phyloP scores from a whole-genome alignment of 2,329 filamentous ascomycete genomes.

The Bertia moriformis region DNA sequence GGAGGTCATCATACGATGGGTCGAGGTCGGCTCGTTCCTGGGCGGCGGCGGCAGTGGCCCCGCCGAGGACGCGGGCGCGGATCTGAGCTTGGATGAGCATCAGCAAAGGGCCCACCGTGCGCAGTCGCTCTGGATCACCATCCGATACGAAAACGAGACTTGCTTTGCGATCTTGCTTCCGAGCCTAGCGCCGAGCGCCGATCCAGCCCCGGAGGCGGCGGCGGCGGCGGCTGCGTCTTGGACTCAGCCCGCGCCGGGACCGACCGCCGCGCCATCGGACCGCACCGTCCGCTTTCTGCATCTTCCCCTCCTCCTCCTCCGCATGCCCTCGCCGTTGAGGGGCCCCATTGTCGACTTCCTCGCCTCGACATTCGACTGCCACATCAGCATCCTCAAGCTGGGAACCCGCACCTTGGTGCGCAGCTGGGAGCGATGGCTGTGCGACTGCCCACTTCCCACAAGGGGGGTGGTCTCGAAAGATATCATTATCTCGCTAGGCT shows the following conservation, averaged over 20 bases:
- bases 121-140: slow-evolving; percentile 23
- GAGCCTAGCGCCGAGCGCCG: slow-evolving; percentile 5
- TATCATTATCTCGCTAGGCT: slow-evolving; percentile 33
- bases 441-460: slow-evolving; percentile 17
- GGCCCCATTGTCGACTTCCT: slow-evolving; percentile 33
- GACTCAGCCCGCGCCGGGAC: slow-evolving; percentile 6
- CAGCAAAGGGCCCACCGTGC: too few species aligned
- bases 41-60: slow-evolving; percentile 3
- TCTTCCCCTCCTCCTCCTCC: slow-evolving; percentile 35
- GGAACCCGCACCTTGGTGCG: slow-evolving; percentile 32
- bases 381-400: slow-evolving; percentile 31
- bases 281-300: slow-evolving; percentile 22
- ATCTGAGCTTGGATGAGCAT: neutral
- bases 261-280: slow-evolving; percentile 4
- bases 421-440: slow-evolving; percentile 36
- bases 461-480: slow-evolving; percentile 24
- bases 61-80: slow-evolving; percentile 3
- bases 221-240: slow-evolving; percentile 1
- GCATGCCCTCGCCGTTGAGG: slow-evolving; percentile 39
- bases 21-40: slow-evolving; percentile 14
- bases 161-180: slow-evolving; percentile 37
- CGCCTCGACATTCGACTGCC: slow-evolving; percentile 37
- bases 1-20: slow-evolving; percentile 31
- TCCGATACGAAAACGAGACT: slow-evolving; percentile 35
- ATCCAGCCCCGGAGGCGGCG: neutral